phyloP scores from a whole-genome alignment of 2,329 filamentous ascomycete genomes.

The Colletotrichum chrysophilum region DNA sequence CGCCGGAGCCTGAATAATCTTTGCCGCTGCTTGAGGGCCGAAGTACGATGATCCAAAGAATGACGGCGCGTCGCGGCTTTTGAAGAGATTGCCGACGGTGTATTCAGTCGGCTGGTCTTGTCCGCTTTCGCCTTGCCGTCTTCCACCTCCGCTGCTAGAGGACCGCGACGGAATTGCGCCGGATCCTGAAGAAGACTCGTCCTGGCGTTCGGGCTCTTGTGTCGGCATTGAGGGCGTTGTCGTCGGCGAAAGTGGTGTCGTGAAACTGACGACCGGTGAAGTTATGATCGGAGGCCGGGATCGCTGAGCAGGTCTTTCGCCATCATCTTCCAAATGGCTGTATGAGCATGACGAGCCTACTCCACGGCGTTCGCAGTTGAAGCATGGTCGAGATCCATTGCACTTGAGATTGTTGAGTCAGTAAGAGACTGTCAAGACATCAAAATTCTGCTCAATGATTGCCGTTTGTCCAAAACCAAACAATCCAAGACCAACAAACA shows the following conservation, averaged over 20 bases:
- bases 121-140: background rate
- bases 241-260: background rate
- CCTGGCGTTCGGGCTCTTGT: background rate
- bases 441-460: fast-evolving
- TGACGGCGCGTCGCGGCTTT: constrained; percentile 33
- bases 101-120: constrained; percentile 6
- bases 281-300: background rate
- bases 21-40: constrained; percentile 35
- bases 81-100: constrained; percentile 32
- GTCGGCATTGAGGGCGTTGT: background rate
- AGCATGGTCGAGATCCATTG: constrained; percentile 15
- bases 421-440: background rate
- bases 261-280: background rate
- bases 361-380: constrained; percentile 14
- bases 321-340: background rate
- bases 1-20: constrained; percentile 31
- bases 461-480: background rate
- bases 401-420: background rate
- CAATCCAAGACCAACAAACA: background rate
- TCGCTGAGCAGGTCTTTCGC: background rate
- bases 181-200: background rate
- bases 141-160: background rate
- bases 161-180: background rate
- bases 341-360: constrained; percentile 1
- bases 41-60: constrained; percentile 37